Conservation (phyloP, 1,284 basidiomycete species). For the Sporisorium scitamineum region DNA sequence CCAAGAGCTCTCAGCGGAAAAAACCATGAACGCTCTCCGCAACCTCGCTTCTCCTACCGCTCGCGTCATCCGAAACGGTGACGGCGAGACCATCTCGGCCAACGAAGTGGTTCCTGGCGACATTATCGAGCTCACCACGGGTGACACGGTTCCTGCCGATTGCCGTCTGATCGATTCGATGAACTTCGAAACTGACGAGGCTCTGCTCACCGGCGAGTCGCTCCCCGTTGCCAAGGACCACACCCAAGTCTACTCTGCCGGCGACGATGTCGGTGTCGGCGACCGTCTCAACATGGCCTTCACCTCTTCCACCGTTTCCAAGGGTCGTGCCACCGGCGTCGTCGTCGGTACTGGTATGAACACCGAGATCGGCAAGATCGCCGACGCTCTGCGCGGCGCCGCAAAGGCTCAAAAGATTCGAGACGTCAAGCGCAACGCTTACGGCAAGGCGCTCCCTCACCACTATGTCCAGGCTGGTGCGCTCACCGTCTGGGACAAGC, state of each 20-base stretch:
- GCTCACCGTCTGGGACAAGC: constrained; percentile 68
- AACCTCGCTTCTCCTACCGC: constrained; percentile 77
- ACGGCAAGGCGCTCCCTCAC: constrained; percentile 69
- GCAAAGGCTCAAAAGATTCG: constrained; percentile 62
- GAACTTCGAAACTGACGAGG: constrained; percentile 74
- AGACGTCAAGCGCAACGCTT: constrained; percentile 73
- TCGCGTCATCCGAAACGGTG: constrained; percentile 74
- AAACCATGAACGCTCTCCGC: constrained; percentile 75
- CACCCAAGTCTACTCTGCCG: constrained; percentile 46
- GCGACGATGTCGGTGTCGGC: constrained; percentile 71
- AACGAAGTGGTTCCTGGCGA: constrained; percentile 75
- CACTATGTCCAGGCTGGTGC: constrained; percentile 70
- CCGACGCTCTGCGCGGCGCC: constrained; percentile 64
- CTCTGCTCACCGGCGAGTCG: constrained; percentile 78
- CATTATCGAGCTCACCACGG: constrained; percentile 67
- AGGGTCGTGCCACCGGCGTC: constrained; percentile 76
- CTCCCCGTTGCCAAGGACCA: constrained; percentile 76
- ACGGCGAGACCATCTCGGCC: constrained; percentile 73
- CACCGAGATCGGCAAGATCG: constrained; percentile 68
- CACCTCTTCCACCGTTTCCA: constrained; percentile 76
- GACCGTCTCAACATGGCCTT: constrained; percentile 76
- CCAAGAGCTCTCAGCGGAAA: constrained; percentile 75
- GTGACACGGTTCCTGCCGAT: constrained; percentile 67
- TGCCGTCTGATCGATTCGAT: constrained; percentile 65
- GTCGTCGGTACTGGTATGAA: constrained; percentile 77